Evolutionary conservation across 2,329 filamentous ascomycete species (phyloP), one percentile per base, ranked within the genome.

Genomic region (Stagonosporopsis tanaceti): DNA sequence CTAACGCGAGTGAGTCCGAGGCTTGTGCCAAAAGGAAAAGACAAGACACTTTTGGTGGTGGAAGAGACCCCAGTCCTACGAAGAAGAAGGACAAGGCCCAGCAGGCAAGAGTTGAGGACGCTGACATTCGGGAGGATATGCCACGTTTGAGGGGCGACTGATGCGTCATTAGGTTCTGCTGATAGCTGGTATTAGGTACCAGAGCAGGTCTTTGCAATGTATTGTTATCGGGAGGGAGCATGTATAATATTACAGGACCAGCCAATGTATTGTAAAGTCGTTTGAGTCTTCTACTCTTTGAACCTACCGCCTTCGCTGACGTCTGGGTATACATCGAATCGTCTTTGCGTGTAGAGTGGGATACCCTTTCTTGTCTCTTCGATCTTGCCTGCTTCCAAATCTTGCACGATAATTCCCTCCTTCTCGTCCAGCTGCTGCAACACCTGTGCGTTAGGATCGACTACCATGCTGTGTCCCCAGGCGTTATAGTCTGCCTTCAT

Each of bases 251-350:
- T 11, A 45, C 17, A 45, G 30, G 6, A 24, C n/a, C 28, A 47
- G 30, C 20, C 22, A n/a, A 20, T 50, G 25, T 44, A 34, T 40
- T 52, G 11, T 45, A 34, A 15, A 15, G 12, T 28, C 39, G 12
- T 35, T 34, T 2, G 35, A 1, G 4, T 25, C 17, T 15, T 34
- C 47, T 65, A 69, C 55, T 80, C 77, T 38, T 80, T 73, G 64
- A 75, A 78, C 28, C 67, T 75, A 55, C 82, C 79, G 1, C 85
- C 88, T 68, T 85, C 78, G 69, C 88, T 93, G 30, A 99, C 87
- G 81, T 99, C 93, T 0, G 92, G 90, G 76, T 99, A 99, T 20
- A 99, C 90, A 77, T 99, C 95, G 74, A 97, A 99, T 65, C 95
- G 83, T 69, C 95, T 85, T 83, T 99, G 95, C 17, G 84, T 85